These are phyloP conservation scores for Ceratocystis smalleyi DNA, from an alignment of 2,329 filamentous ascomycete species.

Conservation along the genomic window DNA sequence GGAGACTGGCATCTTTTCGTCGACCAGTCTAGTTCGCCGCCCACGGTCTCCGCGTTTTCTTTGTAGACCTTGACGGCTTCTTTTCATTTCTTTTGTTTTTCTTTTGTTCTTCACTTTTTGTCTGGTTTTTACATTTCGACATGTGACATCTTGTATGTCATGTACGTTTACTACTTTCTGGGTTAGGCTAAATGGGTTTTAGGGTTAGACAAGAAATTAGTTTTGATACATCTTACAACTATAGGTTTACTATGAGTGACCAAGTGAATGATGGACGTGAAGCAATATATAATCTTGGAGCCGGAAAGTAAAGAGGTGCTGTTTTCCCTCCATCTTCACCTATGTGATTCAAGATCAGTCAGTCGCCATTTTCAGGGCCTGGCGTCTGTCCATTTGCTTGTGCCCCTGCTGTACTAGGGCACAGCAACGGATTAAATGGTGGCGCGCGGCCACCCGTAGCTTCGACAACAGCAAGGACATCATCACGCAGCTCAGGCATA, in stretches of 20 bases:
- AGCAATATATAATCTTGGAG: too few relatives aligned
- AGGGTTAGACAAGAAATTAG: slow-evolving; percentile 2
- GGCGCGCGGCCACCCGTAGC: slow-evolving; percentile 26
- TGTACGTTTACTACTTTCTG: not conserved
- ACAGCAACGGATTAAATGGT: not conserved
- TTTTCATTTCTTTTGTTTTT: not conserved
- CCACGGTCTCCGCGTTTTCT: not conserved
- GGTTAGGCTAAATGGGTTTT: not conserved
- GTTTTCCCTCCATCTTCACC: not conserved
- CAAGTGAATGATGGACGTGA: too few relatives aligned
- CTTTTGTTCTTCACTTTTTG: slow-evolving; percentile 6
- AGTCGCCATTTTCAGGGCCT: slow-evolving; percentile 6
- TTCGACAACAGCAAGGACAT: slow-evolving; percentile 36
- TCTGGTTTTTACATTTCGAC: not conserved
- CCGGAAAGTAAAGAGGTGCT: not conserved
- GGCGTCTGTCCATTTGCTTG: not conserved
- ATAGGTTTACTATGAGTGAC: too few relatives aligned
- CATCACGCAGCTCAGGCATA: slow-evolving; percentile 43
- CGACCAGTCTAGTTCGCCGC: not conserved
- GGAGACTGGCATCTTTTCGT: not conserved
- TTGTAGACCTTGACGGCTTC: not conserved
- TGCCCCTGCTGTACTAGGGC: not conserved
- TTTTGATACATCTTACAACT: not conserved
- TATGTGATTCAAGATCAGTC: not conserved
- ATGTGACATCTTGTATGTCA: not conserved